Evolutionary conservation across 2,329 filamentous ascomycete genomes (phyloP), one percentile per base, ranked within the genome.

Genomic region (Coniochaeta hoffmannii): DNA sequence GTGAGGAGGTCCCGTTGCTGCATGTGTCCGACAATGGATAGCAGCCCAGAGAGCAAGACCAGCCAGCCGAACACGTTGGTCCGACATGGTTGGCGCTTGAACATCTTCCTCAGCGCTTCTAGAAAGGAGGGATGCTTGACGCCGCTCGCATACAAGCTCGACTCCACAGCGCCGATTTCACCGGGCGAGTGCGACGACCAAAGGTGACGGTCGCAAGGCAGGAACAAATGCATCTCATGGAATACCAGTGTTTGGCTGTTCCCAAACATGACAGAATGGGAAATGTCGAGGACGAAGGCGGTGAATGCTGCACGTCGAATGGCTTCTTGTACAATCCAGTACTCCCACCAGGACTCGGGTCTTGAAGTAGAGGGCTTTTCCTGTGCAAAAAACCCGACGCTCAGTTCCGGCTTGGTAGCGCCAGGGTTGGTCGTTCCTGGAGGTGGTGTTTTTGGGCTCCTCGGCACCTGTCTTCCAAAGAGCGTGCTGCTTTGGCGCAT

Each of bases 311-410:
- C 64, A 10, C 64, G 57, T 1, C 64, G 63, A 1, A 64, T 66
- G 3, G 64, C 64, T 58, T 66, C 64, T 50, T 65, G 64, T 2
- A 62, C 64, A 38, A 66, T 65, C 64, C 64, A 66, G 34, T 66
- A 63, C 52, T 66, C 63, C 64, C 64, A 66, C 64, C 64, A 66
- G 19, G 60, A 64, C 14, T 66, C 65, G 5, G 63, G 65, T 11
- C 12, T 4, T 6, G 26, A 17, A 12, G 41, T 19, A 30, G 41
- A 24, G 11, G 30, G 49, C 17, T 31, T 50, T 24, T 50, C 10
- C 22, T 9, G 41, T 5, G 41, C 41, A 24, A 49, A 50, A 22
- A 50, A 31, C 24, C 49, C 22, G 6, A 36, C 34, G 34, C 34
- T 36, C 15, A 36, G 34, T 36, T 36, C 34, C 34, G 34, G 34